phyloP scores from a whole-genome alignment of 2,329 filamentous ascomycete genomes.

The Thielaviopsis populi region DNA sequence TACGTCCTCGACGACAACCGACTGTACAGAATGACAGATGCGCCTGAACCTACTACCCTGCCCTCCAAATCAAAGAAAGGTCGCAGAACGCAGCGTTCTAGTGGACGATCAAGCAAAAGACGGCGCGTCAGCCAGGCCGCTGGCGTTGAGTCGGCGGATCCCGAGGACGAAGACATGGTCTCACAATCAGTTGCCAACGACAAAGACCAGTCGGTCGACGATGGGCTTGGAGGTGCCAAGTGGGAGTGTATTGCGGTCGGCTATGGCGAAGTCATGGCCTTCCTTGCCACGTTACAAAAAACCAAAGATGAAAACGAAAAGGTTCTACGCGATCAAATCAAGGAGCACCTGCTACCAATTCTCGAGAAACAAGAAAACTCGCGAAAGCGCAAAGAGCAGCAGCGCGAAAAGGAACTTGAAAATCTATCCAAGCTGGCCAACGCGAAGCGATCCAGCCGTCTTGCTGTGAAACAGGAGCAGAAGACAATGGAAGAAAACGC shows the following conservation, averaged over 20 bases:
- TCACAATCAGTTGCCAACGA: constrained; percentile 19
- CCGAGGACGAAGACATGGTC: constrained; percentile 18
- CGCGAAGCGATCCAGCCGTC: constrained; percentile 81
- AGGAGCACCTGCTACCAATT: constrained; percentile 67
- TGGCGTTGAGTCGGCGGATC: constrained; percentile 21
- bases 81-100: constrained; percentile 33
- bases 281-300: constrained; percentile 57
- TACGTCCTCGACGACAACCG: constrained; percentile 89
- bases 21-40: constrained; percentile 75
- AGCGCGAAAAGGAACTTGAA: constrained; percentile 62
- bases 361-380: constrained; percentile 65
- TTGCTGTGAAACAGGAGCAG: constrained; percentile 41
- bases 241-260: constrained; percentile 89
- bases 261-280: constrained; percentile 57
- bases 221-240: constrained; percentile 58
- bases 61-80: constrained; percentile 49
- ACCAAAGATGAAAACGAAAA: constrained; percentile 78
- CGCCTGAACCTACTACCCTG: constrained; percentile 47
- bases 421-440: constrained; percentile 78
- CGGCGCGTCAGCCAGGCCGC: constrained; percentile 24
- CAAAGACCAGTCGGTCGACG: constrained; percentile 28
- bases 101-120: constrained; percentile 55
- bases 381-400: constrained; percentile 52
- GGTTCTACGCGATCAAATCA: constrained; percentile 52
- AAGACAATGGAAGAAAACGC: constrained; percentile 14